phyloP scores from a whole-genome alignment of 169 alveolate genomes.

The Miamiensis avidus region DNA sequence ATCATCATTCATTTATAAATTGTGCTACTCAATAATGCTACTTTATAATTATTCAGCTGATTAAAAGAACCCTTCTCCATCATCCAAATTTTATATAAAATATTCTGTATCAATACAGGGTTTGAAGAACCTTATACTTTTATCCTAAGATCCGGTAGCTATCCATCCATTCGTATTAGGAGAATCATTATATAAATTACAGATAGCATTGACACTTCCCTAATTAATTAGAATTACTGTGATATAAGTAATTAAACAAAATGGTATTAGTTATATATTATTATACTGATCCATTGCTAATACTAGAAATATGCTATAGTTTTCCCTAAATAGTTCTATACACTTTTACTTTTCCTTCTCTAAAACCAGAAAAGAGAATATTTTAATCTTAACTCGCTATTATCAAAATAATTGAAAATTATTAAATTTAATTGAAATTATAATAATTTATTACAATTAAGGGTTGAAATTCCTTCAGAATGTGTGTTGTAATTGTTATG shows the following conservation, averaged over 20 bases:
- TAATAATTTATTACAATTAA: neutral
- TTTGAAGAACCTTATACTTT: neutral
- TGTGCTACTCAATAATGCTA: no score
- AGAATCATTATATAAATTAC: neutral
- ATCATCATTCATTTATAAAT: no score
- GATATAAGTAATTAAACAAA: neutral
- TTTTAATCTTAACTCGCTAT: neutral
- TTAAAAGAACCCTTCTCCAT: no score
- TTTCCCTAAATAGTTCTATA: no score
- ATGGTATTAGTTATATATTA: no score
- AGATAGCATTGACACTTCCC: neutral
- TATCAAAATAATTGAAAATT: no score
- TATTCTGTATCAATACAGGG: neutral
- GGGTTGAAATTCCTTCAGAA: neutral
- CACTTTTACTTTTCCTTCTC: neutral
- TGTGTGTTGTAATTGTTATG: neutral
- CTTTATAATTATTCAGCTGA: no score
- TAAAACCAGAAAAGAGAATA: neutral
- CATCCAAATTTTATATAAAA: no score
- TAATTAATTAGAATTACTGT: no score
- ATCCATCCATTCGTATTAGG: neutral
- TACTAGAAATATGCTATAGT: neutral
- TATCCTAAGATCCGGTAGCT: neutral
- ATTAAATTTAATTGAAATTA: neutral
- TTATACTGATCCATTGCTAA: neutral